Percentiles rank a stretch among this genome's conserved stretches.
These are phyloP conservation scores for Mortierella sp. DNA, from an alignment of 371 early-diverging fungal species.

Conservation along the genomic window DNA sequence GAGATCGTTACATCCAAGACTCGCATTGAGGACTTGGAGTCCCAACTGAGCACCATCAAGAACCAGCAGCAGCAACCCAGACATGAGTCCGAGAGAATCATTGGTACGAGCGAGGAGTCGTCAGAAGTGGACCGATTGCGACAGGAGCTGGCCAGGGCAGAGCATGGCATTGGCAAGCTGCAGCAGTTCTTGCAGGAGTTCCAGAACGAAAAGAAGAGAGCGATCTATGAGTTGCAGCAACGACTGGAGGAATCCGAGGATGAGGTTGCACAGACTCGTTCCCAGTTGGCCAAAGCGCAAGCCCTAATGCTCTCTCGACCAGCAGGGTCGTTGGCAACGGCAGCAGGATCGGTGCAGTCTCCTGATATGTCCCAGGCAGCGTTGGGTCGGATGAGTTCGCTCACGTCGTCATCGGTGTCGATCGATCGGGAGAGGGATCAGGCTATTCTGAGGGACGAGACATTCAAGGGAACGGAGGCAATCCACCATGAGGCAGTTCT, in stretches of 20 bases:
- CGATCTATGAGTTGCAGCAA: constrained; percentile 33
- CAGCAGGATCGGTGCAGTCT: background rate
- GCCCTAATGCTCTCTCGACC: constrained; percentile 37
- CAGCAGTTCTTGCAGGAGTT: constrained; percentile 55
- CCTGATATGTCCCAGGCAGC: background rate
- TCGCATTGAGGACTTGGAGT: constrained; percentile 17
- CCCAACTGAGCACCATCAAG: background rate
- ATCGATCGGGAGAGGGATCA: constrained; percentile 3
- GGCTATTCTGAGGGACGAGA: constrained; percentile 19
- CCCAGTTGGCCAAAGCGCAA: constrained; percentile 46
- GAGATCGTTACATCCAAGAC: background rate
- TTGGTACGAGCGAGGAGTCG: background rate
- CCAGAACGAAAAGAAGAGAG: constrained; percentile 47
- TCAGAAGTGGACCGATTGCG: constrained; percentile 14
- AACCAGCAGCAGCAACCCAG: background rate
- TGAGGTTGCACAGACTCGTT: constrained; percentile 18
- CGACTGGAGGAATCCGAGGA: constrained; percentile 31
- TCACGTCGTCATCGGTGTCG: background rate
- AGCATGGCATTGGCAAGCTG: constrained; percentile 32
- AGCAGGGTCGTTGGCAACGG: background rate
- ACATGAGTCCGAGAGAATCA: background rate
- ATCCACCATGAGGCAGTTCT: constrained; percentile 47
- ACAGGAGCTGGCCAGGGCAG: constrained; percentile 25
- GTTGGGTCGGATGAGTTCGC: background rate
- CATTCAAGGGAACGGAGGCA: constrained; percentile 38